phyloP scores from a whole-genome alignment of 1,139 yeast species.

The Debaryomycetaceae sp. region DNA sequence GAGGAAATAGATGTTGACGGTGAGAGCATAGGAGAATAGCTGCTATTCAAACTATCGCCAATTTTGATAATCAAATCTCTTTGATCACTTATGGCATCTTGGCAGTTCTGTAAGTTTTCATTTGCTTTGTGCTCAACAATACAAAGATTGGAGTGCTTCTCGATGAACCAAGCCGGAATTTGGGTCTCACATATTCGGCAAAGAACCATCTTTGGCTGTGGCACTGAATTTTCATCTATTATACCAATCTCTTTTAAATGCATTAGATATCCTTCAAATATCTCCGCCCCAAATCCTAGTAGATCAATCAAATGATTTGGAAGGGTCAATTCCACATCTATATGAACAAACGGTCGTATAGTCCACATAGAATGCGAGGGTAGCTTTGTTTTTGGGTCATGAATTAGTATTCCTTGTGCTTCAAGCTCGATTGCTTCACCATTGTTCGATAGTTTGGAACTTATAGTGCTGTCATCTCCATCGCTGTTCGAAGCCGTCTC shows the following conservation, averaged over 20 bases:
- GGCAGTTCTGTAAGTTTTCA: conserved; percentile 72
- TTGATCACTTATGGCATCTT: conserved; percentile 77
- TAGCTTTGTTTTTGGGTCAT: conserved; percentile 51
- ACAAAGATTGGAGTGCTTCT: conserved; percentile 85
- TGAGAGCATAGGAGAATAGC: conserved; percentile 17
- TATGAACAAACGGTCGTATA: conserved; percentile 68
- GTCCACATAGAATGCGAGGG: conserved; percentile 95
- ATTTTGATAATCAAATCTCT: conserved; percentile 48
- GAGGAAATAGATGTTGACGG: conserved; percentile 17
- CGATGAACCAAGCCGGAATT: conserved; percentile 97
- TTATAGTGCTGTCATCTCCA: conserved; percentile 16
- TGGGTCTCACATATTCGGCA: conserved; percentile 90
- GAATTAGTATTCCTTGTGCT: conserved; percentile 94
- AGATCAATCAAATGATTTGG: conserved; percentile 66
- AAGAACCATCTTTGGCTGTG: conserved; percentile 72
- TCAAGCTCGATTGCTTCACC: conserved; percentile 72
- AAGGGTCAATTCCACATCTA: conserved; percentile 59
- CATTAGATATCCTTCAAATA: conserved; percentile 71
- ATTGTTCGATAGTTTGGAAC: conserved; percentile 45
- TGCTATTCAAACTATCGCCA: conserved; percentile 31
- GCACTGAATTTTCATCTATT: conserved; percentile 61
- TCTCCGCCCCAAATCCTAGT: conserved; percentile 85
- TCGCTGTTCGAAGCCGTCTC: conserved; percentile 2
- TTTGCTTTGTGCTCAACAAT: conserved; percentile 79
- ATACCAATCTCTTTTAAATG: conserved; percentile 59